Evolutionary conservation across 495 filamentous ascomycete genomes (phyloP), one percentile per base, ranked within the genome.

Genomic region (Lepraria neglecta): DNA sequence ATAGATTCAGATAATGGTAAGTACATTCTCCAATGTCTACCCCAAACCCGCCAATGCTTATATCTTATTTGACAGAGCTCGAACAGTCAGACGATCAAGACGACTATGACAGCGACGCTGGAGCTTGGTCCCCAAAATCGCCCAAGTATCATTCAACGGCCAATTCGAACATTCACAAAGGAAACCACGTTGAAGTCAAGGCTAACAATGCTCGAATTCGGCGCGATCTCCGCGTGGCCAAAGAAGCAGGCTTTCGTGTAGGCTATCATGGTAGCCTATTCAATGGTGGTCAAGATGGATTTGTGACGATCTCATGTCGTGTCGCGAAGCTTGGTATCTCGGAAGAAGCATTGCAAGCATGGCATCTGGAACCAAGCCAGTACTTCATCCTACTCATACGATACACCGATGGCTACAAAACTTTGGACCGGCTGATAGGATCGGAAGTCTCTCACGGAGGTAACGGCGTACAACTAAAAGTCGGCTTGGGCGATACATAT

Each of bases 301-400:
- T 80, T 27, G 65, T 90, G 55, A 86, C 82, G 38, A 62, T 95
- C 7, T 77, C 78, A 28, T 75, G 72, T 50, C 84, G 84, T 1
- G 80, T 90, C 53, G 73, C 75, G 0, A 87, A 87, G 63, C 79
- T 96, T 3, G 85, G 80, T 2, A 82, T 97, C 31, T 90, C 90
- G 3, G 78, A 87, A 31, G 89, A 92, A 63, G 87, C 83, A 1
- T 78, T 87, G 72, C 79, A 84, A 64, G 87, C 90, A 15, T 97
- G 92, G 92, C 77, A 85, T 56, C 70, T 97, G 19, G 68, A 80
- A 15, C 70, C 75, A 0, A 70, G 74, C 0, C 84, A 95, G 30
- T 94, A 94, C 67, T 70, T 96, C 46, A 82, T 95, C 6, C 76
- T 95, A 6, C 77, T 96, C 15, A 78, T 96, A n/a, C 79, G 82